These are phyloP conservation scores for Nakaseomyces nivariensis DNA, from an alignment of 1,139 yeast genomes.

Conservation along the genomic window DNA sequence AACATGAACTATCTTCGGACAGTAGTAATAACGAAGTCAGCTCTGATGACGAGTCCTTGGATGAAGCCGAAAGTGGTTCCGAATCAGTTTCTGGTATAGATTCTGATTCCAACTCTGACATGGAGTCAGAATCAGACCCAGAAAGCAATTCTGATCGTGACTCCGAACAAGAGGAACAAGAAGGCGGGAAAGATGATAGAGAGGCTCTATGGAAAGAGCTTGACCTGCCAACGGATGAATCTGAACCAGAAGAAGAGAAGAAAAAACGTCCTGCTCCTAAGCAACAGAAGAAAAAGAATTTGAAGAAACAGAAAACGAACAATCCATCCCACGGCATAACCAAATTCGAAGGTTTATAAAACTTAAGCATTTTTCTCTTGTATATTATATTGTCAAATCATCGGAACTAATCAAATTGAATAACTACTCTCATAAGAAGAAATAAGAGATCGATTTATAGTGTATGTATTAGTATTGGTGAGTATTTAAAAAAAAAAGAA, in stretches of 20 bases:
- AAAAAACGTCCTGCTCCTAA: conserved; percentile 25
- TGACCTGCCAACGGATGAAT: conserved; percentile 17
- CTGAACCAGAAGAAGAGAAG: conserved; percentile 12
- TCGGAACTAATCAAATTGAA: neutral
- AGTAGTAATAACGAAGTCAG: neutral
- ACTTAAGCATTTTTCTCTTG: neutral
- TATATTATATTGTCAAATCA: neutral
- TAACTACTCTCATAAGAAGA: too few relatives aligned
- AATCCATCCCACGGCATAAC: conserved; percentile 58
- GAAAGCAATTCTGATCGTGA: conserved; percentile 8
- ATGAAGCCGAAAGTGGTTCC: neutral
- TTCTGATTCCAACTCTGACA: neutral
- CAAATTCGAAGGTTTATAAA: conserved; percentile 51
- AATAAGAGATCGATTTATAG: too few relatives aligned
- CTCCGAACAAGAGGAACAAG: conserved; percentile 2
- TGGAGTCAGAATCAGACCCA: conserved; percentile 12
- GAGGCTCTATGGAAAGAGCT: conserved; percentile 16
- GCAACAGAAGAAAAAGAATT: conserved; percentile 17
- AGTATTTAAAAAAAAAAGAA: too few relatives aligned
- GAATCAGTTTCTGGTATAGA: neutral
- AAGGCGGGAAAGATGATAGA: conserved; percentile 8
- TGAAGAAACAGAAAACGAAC: conserved; percentile 35
- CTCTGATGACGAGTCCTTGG: neutral
- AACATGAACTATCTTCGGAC: conserved; percentile 9
- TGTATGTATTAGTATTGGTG: too few relatives aligned